Conservation (phyloP, 495 filamentous ascomycete species). For the Articulospora tetracladia region DNA sequence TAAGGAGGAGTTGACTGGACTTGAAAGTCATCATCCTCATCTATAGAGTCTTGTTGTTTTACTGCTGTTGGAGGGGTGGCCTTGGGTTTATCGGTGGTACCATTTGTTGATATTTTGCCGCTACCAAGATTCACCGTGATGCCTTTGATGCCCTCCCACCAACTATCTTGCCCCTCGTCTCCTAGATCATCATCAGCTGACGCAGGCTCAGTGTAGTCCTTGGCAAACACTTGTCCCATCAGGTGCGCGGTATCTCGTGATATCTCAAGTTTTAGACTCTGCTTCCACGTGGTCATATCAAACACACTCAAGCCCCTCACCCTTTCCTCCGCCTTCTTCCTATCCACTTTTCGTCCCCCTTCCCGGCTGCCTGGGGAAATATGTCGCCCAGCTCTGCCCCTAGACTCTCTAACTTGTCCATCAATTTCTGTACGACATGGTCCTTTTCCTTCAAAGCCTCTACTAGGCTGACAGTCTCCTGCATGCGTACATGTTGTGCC, state of each 20-base stretch:
- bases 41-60: background rate
- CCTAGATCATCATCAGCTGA: constrained; percentile 15
- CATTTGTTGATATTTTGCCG: constrained; percentile 13
- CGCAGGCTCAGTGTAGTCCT: background rate
- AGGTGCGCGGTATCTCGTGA: constrained; percentile 12
- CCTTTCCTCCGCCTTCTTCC: constrained; percentile 42
- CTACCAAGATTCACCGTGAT: constrained; percentile 20
- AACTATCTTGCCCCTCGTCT: constrained; percentile 33
- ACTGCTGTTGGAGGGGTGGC: background rate
- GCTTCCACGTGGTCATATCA: constrained; percentile 41
- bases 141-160: constrained; percentile 44
- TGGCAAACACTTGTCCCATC: constrained; percentile 28
- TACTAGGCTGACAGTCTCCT: constrained; percentile 51
- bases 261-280: background rate
- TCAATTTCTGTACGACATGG: constrained; percentile 65
- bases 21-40: constrained; percentile 44
- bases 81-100: constrained; percentile 2
- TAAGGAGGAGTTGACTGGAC: constrained; percentile 43
- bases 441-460: constrained; percentile 71
- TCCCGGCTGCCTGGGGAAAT: constrained; percentile 63
- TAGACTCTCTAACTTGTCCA: constrained; percentile 73
- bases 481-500: constrained; percentile 46
- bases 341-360: constrained; percentile 32
- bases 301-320: constrained; percentile 55
- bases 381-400: constrained; percentile 64